phyloP scores from a whole-genome alignment of 2,329 filamentous ascomycete genomes.

The Stachybotrys chartarum region DNA sequence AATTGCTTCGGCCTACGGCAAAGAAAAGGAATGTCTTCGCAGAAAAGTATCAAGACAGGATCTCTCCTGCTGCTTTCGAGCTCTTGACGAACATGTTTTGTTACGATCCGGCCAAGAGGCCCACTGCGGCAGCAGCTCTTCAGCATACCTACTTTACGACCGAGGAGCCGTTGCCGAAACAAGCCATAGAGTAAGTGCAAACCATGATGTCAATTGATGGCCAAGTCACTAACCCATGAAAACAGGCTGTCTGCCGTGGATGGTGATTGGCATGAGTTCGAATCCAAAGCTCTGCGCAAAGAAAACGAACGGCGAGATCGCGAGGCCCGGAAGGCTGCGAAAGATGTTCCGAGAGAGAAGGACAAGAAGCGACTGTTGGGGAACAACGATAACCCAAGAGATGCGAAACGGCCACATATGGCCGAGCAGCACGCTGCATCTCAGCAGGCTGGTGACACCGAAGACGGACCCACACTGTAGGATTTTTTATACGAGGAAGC shows the following conservation, averaged over 20 bases:
- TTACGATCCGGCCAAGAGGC: constrained; percentile 80
- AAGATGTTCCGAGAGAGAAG: constrained; percentile 25
- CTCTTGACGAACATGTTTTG: constrained; percentile 78
- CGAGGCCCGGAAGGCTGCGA: constrained; percentile 40
- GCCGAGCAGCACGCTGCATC: constrained; percentile 9
- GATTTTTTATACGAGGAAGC: too few relatives aligned
- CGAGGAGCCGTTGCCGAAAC: constrained; percentile 70
- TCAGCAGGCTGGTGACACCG: too few relatives aligned
- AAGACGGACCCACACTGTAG: too few relatives aligned
- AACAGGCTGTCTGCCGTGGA: constrained; percentile 67
- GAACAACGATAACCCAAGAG: constrained; percentile 19
- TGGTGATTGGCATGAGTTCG: constrained; percentile 98
- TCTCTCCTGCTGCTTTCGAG: constrained; percentile 77
- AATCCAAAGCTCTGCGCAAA: constrained; percentile 88
- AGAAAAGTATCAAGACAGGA: constrained; percentile 70
- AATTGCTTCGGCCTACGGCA: constrained; percentile 74
- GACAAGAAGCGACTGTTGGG: constrained; percentile 34
- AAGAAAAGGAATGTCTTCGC: constrained; percentile 69
- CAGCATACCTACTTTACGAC: constrained; percentile 80
- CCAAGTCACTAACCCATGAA: constrained; percentile 19
- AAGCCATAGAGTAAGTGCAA: constrained; percentile 69
- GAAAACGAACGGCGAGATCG: constrained; percentile 68
- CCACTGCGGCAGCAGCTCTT: constrained; percentile 76
- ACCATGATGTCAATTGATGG: background rate
- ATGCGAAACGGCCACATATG: constrained; percentile 25